Evolutionary conservation across 2,329 filamentous ascomycete species (phyloP).

Genomic region (Macrophomina phaseolina): DNA sequence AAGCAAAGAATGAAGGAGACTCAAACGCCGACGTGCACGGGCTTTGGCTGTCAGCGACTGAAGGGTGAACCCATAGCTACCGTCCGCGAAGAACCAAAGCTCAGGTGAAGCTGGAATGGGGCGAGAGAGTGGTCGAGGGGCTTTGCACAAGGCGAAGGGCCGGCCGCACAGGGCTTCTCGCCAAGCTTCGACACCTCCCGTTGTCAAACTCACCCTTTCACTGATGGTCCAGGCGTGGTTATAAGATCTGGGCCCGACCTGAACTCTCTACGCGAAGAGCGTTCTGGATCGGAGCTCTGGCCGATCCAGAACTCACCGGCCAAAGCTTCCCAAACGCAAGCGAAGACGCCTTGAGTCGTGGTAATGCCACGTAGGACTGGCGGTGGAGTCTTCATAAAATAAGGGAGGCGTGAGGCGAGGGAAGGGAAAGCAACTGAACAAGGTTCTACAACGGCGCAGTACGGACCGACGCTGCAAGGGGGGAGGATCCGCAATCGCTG

Average conservation of each 20-base stretch:
- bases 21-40: too few relatives aligned
- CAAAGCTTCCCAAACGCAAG: background rate
- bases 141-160: too few relatives aligned
- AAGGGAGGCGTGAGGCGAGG: background rate
- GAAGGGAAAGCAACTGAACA: background rate
- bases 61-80: too few relatives aligned
- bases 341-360: background rate
- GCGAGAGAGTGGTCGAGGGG: too few relatives aligned
- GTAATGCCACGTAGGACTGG: background rate
- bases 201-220: background rate
- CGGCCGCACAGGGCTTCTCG: too few relatives aligned
- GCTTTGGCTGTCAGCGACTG: too few relatives aligned
- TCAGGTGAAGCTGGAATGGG: too few relatives aligned
- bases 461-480: background rate
- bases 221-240: background rate
- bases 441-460: background rate
- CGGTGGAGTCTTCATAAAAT: background rate
- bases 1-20: too few relatives aligned
- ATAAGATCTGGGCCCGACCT: background rate
- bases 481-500: background rate
- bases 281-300: background rate
- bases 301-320: background rate
- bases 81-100: too few relatives aligned
- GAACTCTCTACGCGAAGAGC: background rate
- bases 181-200: too few relatives aligned